Conservation (phyloP, 2,329 filamentous ascomycete genomes). For the Seiridium unicorne region DNA sequence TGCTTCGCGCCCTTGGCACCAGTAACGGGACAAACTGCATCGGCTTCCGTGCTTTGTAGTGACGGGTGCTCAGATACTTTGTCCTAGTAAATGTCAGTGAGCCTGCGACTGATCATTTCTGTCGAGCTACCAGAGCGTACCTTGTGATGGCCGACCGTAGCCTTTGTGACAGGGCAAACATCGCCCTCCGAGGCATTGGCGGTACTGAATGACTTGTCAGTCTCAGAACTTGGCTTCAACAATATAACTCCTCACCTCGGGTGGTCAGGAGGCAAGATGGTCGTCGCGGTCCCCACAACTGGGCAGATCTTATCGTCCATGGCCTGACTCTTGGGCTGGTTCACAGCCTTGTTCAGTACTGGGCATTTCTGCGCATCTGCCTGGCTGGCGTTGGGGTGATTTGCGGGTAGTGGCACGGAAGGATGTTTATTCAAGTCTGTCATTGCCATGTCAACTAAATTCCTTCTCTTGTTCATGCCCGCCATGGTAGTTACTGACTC, state of each 20-base stretch:
- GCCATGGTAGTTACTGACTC: slow-evolving; percentile 6
- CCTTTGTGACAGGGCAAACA: slow-evolving; percentile 41
- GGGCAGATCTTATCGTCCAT: slow-evolving; percentile 43
- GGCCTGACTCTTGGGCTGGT: slow-evolving; percentile 33
- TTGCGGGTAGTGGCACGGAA: slow-evolving; percentile 25
- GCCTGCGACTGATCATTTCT: not conserved
- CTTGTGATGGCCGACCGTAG: slow-evolving; percentile 39
- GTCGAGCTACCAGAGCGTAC: not conserved
- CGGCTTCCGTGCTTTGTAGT: slow-evolving; percentile 24
- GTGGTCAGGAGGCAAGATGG: slow-evolving; percentile 39
- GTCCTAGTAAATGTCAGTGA: slow-evolving; percentile 16
- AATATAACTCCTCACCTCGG: slow-evolving; percentile 19
- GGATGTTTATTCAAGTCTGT: slow-evolving; percentile 37
- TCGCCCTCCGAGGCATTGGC: slow-evolving; percentile 22
- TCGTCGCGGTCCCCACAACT: slow-evolving; percentile 40
- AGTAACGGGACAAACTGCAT: slow-evolving; percentile 37
- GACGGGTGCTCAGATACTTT: slow-evolving; percentile 35
- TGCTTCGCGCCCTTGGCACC: slow-evolving; percentile 20
- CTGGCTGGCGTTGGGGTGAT: slow-evolving; percentile 21
- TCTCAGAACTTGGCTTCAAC: not conserved
- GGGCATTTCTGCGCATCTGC: slow-evolving; percentile 37
- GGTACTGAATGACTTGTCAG: slow-evolving; percentile 21
- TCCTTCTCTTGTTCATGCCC: not conserved
- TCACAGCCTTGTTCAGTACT: slow-evolving; percentile 30
- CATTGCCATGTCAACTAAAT: not conserved